phyloP scores from a whole-genome alignment of 768 basidiomycete genomes.

The Lentinula aciculospora region DNA sequence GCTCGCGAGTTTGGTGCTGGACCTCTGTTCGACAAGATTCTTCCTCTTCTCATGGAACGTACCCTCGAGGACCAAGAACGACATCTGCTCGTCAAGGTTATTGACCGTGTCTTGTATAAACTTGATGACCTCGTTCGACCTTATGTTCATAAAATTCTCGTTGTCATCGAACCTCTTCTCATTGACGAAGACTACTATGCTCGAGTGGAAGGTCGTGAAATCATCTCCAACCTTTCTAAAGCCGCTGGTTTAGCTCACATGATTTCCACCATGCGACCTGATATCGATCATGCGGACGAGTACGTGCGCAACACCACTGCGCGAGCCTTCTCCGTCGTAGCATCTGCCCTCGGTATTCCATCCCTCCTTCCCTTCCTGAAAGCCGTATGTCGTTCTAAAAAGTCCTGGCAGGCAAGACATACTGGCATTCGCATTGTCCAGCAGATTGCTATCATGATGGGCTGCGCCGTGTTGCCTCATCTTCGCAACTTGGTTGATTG shows the following conservation, averaged over 20 bases:
- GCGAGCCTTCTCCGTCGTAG: conserved; percentile 97
- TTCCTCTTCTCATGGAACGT: conserved; percentile 96
- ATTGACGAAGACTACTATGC: conserved; percentile 98
- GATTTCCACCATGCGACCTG: conserved; percentile 99
- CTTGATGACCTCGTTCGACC: conserved; percentile 98
- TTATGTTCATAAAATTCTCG: conserved; percentile 98
- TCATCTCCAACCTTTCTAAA: conserved; percentile 97
- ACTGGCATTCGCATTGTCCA: conserved; percentile 99
- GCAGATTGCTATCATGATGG: conserved; percentile 99
- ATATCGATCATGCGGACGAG: conserved; percentile 99
- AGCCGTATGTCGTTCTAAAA: conserved; percentile 97
- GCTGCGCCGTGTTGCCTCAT: conserved; percentile 96
- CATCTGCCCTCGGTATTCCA: conserved; percentile 96
- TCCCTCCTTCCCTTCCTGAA: conserved; percentile 97
- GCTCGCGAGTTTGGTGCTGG: conserved; percentile 98
- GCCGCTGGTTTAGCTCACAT: conserved; percentile 99
- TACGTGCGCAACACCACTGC: conserved; percentile 99
- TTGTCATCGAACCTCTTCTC: conserved; percentile 97
- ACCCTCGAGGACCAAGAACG: conserved; percentile 98
- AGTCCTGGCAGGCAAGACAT: conserved; percentile 99
- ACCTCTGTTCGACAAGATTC: conserved; percentile 96
- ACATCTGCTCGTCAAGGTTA: conserved; percentile 96
- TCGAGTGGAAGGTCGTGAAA: conserved; percentile 97
- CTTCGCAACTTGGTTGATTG: conserved; percentile 95
- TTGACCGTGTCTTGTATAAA: conserved; percentile 97